A percentile compares a stretch with the other conserved stretches of the same genome.
Conservation (phyloP, 1,284 basidiomycete genomes). For the Heterobasidion irregulare region DNA sequence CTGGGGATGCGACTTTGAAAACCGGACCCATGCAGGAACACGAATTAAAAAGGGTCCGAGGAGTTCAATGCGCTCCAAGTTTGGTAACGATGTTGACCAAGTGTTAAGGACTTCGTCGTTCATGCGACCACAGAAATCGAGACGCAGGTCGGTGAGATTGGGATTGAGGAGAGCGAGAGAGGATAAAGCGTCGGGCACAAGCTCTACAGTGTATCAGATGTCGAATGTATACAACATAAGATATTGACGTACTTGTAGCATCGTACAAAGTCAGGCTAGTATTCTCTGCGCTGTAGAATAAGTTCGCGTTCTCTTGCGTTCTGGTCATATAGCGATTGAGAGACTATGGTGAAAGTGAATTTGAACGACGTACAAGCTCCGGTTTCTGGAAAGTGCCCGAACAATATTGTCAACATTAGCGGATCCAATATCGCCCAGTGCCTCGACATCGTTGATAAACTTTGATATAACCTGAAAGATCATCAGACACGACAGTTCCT, state of each 20-base stretch:
- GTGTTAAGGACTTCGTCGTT: slow-evolving; percentile 58
- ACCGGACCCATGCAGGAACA: slow-evolving; percentile 66
- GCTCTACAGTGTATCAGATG: slow-evolving; percentile 33
- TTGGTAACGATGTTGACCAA: slow-evolving; percentile 59
- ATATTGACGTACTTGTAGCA: slow-evolving; percentile 68
- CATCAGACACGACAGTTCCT: not conserved
- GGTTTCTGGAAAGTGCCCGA: slow-evolving; percentile 80
- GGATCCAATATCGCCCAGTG: slow-evolving; percentile 79
- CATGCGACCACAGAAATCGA: slow-evolving; percentile 87
- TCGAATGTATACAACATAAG: slow-evolving; percentile 4
- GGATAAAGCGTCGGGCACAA: slow-evolving; percentile 58
- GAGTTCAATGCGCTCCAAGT: slow-evolving; percentile 70
- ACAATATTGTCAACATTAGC: slow-evolving; percentile 79
- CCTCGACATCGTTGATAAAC: slow-evolving; percentile 87
- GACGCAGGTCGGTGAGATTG: slow-evolving; percentile 64
- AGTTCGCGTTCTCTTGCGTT: slow-evolving; percentile 65
- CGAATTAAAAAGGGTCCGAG: slow-evolving; percentile 87
- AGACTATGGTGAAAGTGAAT: not conserved
- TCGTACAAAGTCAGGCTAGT: slow-evolving; percentile 78
- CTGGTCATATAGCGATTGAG: slow-evolving; percentile 23
- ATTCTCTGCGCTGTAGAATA: slow-evolving; percentile 79
- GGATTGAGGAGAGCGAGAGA: slow-evolving; percentile 76
- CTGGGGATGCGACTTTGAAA: slow-evolving; percentile 57
- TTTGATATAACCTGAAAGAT: slow-evolving; percentile 65
- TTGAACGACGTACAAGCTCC: slow-evolving; percentile 61